A percentile compares a stretch with the other conserved stretches of the same genome.
phyloP scores from a whole-genome alignment of 1,284 basidiomycete genomes.

The Pascua sp. region DNA sequence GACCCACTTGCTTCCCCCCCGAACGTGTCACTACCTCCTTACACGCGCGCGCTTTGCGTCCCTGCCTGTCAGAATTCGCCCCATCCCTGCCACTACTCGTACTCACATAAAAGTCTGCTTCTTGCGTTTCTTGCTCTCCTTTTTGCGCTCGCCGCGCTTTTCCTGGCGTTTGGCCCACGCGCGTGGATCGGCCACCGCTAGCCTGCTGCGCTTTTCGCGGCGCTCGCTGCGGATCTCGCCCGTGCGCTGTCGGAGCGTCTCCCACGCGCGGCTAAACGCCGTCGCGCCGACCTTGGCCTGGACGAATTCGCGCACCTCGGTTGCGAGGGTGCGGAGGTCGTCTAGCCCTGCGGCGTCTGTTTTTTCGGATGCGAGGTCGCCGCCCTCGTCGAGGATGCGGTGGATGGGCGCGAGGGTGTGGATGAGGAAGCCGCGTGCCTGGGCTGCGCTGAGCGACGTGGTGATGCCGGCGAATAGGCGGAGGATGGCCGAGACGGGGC shows the following conservation, averaged over 20 bases:
- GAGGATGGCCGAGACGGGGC: conserved; percentile 73
- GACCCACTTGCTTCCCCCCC: background rate
- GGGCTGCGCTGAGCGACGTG: conserved; percentile 60
- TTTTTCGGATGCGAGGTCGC: conserved; percentile 43
- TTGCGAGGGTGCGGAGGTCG: conserved; percentile 74
- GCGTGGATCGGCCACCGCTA: conserved; percentile 35
- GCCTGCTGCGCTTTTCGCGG: conserved; percentile 51
- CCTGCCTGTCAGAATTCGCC: background rate
- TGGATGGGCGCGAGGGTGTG: conserved; percentile 85
- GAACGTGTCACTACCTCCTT: background rate
- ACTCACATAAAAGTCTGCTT: conserved; percentile 37
- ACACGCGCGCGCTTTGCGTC: conserved; percentile 4
- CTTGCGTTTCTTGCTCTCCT: conserved; percentile 78
- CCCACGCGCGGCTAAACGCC: conserved; percentile 74
- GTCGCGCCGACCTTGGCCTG: conserved; percentile 80
- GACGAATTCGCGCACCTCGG: conserved; percentile 83
- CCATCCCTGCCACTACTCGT: background rate
- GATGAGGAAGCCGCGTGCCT: conserved; percentile 66
- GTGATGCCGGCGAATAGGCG: conserved; percentile 94
- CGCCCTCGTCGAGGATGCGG: conserved; percentile 78
- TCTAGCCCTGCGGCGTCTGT: conserved; percentile 48
- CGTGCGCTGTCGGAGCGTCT: conserved; percentile 69
- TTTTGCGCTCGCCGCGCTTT: conserved; percentile 71
- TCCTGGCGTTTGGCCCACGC: conserved; percentile 66
- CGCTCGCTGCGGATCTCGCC: conserved; percentile 68